These are phyloP conservation scores for Pinus taeda DNA, from an alignment of 75 land plant species.

Conservation along the genomic window DNA sequence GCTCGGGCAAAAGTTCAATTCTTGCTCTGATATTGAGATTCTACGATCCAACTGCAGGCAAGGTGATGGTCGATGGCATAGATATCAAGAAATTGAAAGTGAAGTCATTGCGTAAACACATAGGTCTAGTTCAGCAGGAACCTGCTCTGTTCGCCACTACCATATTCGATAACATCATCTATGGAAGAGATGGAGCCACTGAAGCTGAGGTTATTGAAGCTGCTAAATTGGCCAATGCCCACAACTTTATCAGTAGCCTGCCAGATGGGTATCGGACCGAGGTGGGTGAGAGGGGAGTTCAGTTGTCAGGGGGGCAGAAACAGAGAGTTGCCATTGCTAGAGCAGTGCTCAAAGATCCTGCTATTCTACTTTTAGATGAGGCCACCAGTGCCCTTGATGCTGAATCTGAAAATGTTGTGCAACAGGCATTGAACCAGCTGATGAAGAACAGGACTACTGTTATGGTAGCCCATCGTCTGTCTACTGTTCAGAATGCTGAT, in stretches of 20 bases:
- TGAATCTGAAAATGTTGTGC: slow-evolving; percentile 84
- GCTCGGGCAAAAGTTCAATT: slow-evolving; percentile 85
- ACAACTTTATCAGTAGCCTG: slow-evolving; percentile 67
- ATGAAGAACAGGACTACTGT: slow-evolving; percentile 85
- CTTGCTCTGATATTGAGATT: slow-evolving; percentile 62
- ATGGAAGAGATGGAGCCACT: slow-evolving; percentile 71
- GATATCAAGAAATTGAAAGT: slow-evolving; percentile 58
- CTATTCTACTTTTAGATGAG: slow-evolving; percentile 80
- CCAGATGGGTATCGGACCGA: slow-evolving; percentile 84
- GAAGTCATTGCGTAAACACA: slow-evolving; percentile 56
- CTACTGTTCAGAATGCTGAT: slow-evolving; percentile 80
- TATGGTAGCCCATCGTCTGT: slow-evolving; percentile 82
- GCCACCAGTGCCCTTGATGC: slow-evolving; percentile 91
- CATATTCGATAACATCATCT: slow-evolving; percentile 70
- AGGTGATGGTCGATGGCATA: slow-evolving; percentile 32
- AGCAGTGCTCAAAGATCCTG: slow-evolving; percentile 86
- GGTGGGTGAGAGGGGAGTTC: slow-evolving; percentile 80
- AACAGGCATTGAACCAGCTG: slow-evolving; percentile 72
- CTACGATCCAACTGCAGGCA: slow-evolving; percentile 64
- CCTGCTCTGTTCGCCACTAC: slow-evolving; percentile 79
- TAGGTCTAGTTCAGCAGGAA: slow-evolving; percentile 80
- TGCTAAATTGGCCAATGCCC: slow-evolving; percentile 79
- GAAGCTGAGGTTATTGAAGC: slow-evolving; percentile 58
- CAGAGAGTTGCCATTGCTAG: slow-evolving; percentile 91
- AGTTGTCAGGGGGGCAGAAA: slow-evolving; percentile 73